Percentiles rank a stretch among this genome's conserved stretches.
These are phyloP conservation scores for Fusarium sp. DNA, from an alignment of 2,329 filamentous ascomycete genomes.

Conservation along the genomic window DNA sequence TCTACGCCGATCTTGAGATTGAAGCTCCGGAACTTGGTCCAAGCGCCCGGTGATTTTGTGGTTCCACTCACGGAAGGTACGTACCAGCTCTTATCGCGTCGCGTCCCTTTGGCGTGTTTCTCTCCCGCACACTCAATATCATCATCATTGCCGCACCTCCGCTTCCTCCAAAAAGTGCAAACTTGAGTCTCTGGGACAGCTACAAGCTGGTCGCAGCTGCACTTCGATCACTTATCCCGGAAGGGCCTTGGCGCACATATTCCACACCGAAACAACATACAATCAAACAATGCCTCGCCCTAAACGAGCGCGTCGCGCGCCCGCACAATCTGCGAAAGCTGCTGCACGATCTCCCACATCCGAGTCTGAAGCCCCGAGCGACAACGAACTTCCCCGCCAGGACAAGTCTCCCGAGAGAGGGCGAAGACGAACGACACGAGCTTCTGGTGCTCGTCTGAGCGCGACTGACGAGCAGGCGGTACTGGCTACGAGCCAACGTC, in stretches of 20 bases:
- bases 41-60: constrained; percentile 36
- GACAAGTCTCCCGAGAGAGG: constrained; percentile 38
- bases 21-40: constrained; percentile 18
- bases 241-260: background rate
- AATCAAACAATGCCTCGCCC: constrained; percentile 45
- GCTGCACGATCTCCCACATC: constrained; percentile 31
- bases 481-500: constrained; percentile 43
- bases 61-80: constrained; percentile 15
- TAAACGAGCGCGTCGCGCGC: constrained; percentile 45
- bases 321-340: constrained; percentile 39
- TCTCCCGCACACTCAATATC: constrained; percentile 37
- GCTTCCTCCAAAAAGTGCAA: constrained; percentile 1
- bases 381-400: constrained; percentile 26
- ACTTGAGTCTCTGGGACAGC: constrained; percentile 6
- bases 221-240: background rate
- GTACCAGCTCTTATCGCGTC: constrained; percentile 46
- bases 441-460: constrained; percentile 33
- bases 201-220: constrained; percentile 9
- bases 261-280: background rate
- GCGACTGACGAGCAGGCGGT: constrained; percentile 44
- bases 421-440: constrained; percentile 41
- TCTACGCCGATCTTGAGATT: constrained; percentile 1
- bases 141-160: constrained; percentile 34
- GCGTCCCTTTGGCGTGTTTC: constrained; percentile 46
- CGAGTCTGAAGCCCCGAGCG: constrained; percentile 26